Percentiles rank a stretch among this genome's conserved stretches.
phyloP scores from a whole-genome alignment of 371 early-diverging fungal genomes.

The Smittium culicis region DNA sequence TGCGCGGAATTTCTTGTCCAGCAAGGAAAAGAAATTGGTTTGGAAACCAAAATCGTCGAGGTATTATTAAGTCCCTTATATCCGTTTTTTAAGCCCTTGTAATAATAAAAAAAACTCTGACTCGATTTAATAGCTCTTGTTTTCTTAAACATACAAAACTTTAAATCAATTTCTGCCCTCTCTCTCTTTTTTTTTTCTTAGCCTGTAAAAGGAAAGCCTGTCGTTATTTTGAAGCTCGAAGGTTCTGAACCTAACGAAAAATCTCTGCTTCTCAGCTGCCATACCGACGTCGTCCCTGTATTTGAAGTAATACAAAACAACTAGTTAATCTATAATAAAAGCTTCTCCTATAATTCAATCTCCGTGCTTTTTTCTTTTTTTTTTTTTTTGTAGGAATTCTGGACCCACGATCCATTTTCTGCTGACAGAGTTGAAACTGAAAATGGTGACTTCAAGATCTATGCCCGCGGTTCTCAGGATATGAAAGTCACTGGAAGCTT shows the following conservation, averaged over 20 bases:
- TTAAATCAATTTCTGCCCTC: too few species aligned
- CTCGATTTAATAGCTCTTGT: too few species aligned
- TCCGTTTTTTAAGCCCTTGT: too few species aligned
- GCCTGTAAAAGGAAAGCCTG: too few species aligned
- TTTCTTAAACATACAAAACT: too few species aligned
- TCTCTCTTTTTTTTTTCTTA: too few species aligned
- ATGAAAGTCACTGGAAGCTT: too few species aligned
- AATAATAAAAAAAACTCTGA: too few species aligned
- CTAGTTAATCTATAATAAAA: too few species aligned
- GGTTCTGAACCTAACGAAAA: conserved; percentile 40
- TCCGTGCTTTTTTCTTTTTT: too few species aligned
- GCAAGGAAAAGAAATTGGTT: conserved; percentile 50
- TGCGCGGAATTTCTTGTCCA: conserved; percentile 38
- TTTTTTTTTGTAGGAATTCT: conserved; percentile 37
- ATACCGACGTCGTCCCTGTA: conserved; percentile 76
- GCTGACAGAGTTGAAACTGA: conserved; percentile 39
- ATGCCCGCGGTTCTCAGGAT: conserved; percentile 68
- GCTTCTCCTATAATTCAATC: too few species aligned
- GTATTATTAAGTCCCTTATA: too few species aligned
- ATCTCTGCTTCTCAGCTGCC: conserved; percentile 56
- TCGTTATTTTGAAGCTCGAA: conserved; percentile 48
- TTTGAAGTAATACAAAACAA: conserved; percentile 23
- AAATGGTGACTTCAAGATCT: conserved; percentile 42
- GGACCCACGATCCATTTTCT: conserved; percentile 57
- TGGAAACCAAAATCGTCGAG: conserved; percentile 37